phyloP scores from a whole-genome alignment of 139 green algal genomes.

The Choricystis sp. region DNA sequence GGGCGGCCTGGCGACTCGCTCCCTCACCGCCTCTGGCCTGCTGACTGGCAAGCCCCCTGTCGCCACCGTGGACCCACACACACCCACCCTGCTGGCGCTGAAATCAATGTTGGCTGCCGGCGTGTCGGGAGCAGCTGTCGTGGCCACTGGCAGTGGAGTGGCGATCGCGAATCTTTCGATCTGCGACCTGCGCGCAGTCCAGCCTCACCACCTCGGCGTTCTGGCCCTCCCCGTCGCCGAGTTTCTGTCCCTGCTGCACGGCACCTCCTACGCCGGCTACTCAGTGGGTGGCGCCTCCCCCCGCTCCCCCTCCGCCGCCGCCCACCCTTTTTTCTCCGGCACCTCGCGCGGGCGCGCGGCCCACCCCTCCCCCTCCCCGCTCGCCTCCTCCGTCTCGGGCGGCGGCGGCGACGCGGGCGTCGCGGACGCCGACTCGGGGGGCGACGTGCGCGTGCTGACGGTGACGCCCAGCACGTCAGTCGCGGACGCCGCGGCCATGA shows the following conservation, averaged over 20 bases:
- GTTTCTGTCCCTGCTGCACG: slow-evolving; percentile 59
- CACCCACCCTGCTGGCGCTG: slow-evolving; percentile 48
- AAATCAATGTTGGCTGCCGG: slow-evolving; percentile 29
- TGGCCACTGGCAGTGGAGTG: slow-evolving; percentile 24
- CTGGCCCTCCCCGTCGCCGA: slow-evolving; percentile 63
- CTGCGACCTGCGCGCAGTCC: slow-evolving; percentile 50
- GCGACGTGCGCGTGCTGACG: background rate
- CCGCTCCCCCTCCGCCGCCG: background rate
- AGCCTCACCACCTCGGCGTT: slow-evolving; percentile 47
- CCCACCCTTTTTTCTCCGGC: slow-evolving; percentile 18
- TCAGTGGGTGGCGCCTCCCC: slow-evolving; percentile 2
- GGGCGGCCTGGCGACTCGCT: slow-evolving; percentile 8
- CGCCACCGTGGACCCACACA: slow-evolving; percentile 30
- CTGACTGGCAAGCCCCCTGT: slow-evolving; percentile 25
- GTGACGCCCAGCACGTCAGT: background rate
- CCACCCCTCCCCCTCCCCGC: background rate
- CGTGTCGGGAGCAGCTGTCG: slow-evolving; percentile 39
- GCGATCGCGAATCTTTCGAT: slow-evolving; percentile 62
- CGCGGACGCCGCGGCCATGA: background rate
- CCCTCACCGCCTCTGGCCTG: slow-evolving; percentile 21
- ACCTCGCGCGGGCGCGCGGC: background rate
- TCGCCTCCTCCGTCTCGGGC: background rate
- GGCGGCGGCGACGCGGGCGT: background rate
- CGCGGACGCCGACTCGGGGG: background rate
- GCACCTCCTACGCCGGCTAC: slow-evolving; percentile 47